Percentiles rank a stretch among this genome's conserved stretches.
These are phyloP conservation scores for Xerocomus amazonicus DNA, from an alignment of 1,284 basidiomycete genomes.

Conservation along the genomic window DNA sequence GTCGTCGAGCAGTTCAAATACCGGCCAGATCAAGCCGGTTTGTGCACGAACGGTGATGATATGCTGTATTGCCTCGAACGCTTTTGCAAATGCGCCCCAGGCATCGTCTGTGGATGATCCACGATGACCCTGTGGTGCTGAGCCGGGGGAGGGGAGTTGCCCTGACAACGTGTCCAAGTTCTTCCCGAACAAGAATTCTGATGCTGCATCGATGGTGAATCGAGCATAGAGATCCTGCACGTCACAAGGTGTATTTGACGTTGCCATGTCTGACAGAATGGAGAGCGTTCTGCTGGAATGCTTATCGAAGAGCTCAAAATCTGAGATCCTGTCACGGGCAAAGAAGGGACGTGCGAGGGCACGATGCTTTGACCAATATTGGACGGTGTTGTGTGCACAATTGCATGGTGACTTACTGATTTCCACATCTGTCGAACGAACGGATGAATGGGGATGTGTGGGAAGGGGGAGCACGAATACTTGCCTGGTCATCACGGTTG, in stretches of 20 bases:
- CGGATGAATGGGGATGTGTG: constrained; percentile 2
- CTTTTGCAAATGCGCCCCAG: constrained; percentile 59
- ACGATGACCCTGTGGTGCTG: constrained; percentile 47
- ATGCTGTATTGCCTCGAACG: constrained; percentile 61
- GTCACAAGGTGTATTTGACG: constrained; percentile 45
- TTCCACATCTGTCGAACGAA: constrained; percentile 44
- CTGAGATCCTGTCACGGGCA: constrained; percentile 62
- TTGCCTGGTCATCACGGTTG: constrained; percentile 66
- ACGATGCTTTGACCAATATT: constrained; percentile 47
- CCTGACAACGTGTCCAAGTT: constrained; percentile 59
- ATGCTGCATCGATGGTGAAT: constrained; percentile 67
- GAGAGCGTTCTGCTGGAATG: constrained; percentile 48
- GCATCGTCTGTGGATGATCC: constrained; percentile 57
- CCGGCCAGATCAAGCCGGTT: constrained; percentile 63
- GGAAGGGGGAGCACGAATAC: constrained; percentile 11
- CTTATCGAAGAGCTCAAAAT: constrained; percentile 65
- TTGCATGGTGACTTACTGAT: constrained; percentile 36
- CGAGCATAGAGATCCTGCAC: constrained; percentile 66
- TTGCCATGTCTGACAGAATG: constrained; percentile 43
- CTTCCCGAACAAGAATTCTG: constrained; percentile 66
- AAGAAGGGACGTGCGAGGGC: constrained; percentile 71
- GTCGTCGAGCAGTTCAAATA: constrained; percentile 62
- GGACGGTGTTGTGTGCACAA: constrained; percentile 1
- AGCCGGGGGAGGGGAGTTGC: constrained; percentile 48
- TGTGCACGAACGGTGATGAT: constrained; percentile 51